Percentiles rank a stretch among this genome's conserved stretches.
These are phyloP conservation scores for Tetrapisispora nanseiensis DNA, from an alignment of 805 yeast genomes.

Conservation along the genomic window DNA sequence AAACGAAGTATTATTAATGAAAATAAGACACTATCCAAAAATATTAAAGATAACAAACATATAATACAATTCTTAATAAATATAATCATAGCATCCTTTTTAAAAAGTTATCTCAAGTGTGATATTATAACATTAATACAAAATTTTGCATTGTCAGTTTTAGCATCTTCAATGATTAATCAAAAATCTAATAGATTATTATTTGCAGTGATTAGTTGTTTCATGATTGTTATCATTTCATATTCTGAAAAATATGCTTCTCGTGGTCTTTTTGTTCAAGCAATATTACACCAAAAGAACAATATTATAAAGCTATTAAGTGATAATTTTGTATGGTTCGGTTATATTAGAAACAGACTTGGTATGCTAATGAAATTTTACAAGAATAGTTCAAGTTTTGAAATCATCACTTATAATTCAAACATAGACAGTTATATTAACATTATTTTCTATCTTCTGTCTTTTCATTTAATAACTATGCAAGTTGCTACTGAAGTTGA, in stretches of 20 bases:
- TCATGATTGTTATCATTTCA: conserved; percentile 18
- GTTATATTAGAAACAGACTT: neutral
- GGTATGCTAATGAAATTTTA: neutral
- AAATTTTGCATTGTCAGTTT: conserved; percentile 21
- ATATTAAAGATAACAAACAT: conserved; percentile 2
- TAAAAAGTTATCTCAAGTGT: conserved; percentile 13
- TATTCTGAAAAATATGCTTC: conserved; percentile 4
- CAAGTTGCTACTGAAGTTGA: conserved; percentile 12
- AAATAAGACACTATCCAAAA: neutral
- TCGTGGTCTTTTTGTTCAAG: neutral
- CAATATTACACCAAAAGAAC: neutral
- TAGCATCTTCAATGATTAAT: conserved; percentile 29
- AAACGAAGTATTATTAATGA: neutral
- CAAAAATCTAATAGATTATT: conserved; percentile 23
- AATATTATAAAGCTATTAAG: neutral
- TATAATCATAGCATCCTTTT: conserved; percentile 13
- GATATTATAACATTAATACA: conserved; percentile 20
- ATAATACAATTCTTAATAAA: conserved; percentile 7
- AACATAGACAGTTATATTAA: neutral
- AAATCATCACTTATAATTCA: neutral
- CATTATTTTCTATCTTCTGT: conserved; percentile 11
- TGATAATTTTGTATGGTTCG: neutral
- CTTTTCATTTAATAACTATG: conserved; percentile 23
- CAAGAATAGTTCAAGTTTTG: too few relatives aligned
- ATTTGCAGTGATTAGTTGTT: conserved; percentile 24